Evolutionary conservation across 2,329 filamentous ascomycete genomes (phyloP).

Genomic region (Penicillium freii): DNA sequence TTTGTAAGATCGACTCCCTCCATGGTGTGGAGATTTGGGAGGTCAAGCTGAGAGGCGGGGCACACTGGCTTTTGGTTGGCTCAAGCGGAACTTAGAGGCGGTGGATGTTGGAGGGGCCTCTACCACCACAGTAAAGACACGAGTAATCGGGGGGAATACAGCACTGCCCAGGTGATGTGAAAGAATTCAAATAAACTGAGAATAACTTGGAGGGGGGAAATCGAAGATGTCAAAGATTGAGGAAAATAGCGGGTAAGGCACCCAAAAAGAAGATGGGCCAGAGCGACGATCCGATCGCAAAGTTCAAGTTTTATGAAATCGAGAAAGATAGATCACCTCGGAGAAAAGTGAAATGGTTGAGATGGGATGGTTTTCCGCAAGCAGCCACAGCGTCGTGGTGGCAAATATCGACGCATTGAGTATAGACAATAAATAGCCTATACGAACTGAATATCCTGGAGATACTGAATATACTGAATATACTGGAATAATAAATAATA

Average conservation of each 20-base stretch:
- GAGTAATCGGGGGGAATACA: neutral
- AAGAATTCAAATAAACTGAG: neutral
- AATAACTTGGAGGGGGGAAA: neutral
- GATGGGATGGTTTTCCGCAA: conserved; percentile 20
- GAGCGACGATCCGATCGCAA: conserved; percentile 3
- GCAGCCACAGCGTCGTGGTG: conserved; percentile 21
- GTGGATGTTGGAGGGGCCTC: conserved; percentile 17
- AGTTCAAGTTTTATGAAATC: neutral
- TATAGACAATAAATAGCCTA: conserved; percentile 5
- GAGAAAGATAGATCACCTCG: neutral
- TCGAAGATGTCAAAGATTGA: neutral
- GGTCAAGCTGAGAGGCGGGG: conserved; percentile 25
- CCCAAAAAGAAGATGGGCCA: neutral
- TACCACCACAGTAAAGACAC: neutral
- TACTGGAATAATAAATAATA: neutral
- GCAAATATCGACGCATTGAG: conserved; percentile 22
- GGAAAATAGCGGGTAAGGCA: neutral
- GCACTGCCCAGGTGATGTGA: neutral
- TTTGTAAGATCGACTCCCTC: conserved; percentile 65
- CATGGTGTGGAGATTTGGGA: conserved; percentile 47
- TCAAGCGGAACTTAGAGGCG: conserved; percentile 11
- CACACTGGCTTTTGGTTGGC: conserved; percentile 18
- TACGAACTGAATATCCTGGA: neutral
- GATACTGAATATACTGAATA: neutral
- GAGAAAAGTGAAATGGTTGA: neutral